Evolutionary conservation across 169 alveolate genomes (phyloP).

Genomic region (Plasmodium chabaudi): DNA sequence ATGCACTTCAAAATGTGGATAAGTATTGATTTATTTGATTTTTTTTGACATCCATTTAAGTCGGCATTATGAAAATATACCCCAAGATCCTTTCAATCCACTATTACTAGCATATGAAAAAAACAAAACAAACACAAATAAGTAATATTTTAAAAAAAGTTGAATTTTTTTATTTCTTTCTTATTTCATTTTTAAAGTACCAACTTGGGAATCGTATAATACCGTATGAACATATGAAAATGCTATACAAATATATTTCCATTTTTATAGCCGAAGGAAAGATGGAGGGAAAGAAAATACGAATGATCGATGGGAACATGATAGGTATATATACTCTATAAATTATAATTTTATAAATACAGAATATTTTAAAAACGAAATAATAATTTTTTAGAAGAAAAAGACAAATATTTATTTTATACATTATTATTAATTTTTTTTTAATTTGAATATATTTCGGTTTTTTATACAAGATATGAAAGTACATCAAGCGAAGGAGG

Average conservation of each 20-base stretch:
- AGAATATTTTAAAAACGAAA: background rate
- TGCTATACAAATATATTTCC: background rate
- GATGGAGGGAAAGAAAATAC: slow-evolving; percentile 6
- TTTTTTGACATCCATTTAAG: background rate
- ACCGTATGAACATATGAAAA: background rate
- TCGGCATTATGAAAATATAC: slow-evolving; percentile 38
- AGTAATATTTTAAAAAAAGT: slow-evolving; percentile 13
- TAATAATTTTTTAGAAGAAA: background rate
- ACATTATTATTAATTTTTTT: no score
- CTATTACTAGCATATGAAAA: slow-evolving; percentile 63
- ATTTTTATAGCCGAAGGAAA: slow-evolving; percentile 9
- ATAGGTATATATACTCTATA: slow-evolving; percentile 34
- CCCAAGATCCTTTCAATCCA: slow-evolving; percentile 75
- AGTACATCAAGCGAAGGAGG: slow-evolving; percentile 42
- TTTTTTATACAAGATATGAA: slow-evolving; percentile 44
- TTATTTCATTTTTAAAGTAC: no score
- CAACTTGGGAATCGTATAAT: no score
- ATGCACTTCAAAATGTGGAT: background rate
- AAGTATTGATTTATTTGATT: background rate
- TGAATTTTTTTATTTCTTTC: no score
- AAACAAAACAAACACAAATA: slow-evolving; percentile 13
- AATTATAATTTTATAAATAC: background rate
- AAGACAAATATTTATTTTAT: background rate
- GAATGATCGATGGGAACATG: slow-evolving; percentile 52
- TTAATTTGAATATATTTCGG: no score